Evolutionary conservation across 1,139 yeast genomes (phyloP).

Genomic region (Blastobotrys aristatus): DNA sequence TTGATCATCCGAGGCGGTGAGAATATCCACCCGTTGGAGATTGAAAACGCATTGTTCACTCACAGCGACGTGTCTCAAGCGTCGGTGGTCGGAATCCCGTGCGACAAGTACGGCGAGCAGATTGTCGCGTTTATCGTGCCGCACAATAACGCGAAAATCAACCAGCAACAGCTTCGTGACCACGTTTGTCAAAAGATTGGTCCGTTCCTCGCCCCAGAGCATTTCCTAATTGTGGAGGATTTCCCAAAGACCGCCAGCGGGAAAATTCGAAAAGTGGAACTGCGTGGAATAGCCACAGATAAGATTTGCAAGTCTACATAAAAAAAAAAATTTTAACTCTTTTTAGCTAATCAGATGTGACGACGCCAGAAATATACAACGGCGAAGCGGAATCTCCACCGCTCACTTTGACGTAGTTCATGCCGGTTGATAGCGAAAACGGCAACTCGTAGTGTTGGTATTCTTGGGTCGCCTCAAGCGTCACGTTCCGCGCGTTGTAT

Average conservation of each 20-base stretch:
- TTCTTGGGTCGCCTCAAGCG: not conserved
- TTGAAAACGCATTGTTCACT: constrained; percentile 32
- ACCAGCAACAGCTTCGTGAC: constrained; percentile 22
- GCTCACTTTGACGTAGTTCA: not conserved
- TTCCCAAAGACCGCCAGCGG: constrained; percentile 36
- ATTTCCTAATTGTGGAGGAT: constrained; percentile 29
- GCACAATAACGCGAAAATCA: constrained; percentile 13
- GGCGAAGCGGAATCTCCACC: not conserved
- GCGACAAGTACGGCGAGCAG: constrained; percentile 33
- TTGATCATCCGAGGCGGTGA: constrained; percentile 37
- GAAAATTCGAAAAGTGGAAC: constrained; percentile 34
- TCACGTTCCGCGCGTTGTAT: not conserved
- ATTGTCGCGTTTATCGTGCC: constrained; percentile 32
- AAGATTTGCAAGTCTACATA: too few relatives aligned
- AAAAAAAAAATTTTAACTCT: not conserved
- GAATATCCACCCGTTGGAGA: constrained; percentile 34
- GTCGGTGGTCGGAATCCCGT: constrained; percentile 34
- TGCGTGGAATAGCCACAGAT: constrained; percentile 21
- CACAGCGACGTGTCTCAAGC: constrained; percentile 32
- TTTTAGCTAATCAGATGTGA: too few relatives aligned
- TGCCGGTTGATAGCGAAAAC: not conserved
- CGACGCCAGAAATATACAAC: not conserved
- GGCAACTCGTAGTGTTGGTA: not conserved
- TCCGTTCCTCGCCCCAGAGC: constrained; percentile 32
- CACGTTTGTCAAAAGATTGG: constrained; percentile 29